Evolutionary conservation across 176 grass and related monocot genomes (phyloP).

Genomic region (Saccharum spontaneum): DNA sequence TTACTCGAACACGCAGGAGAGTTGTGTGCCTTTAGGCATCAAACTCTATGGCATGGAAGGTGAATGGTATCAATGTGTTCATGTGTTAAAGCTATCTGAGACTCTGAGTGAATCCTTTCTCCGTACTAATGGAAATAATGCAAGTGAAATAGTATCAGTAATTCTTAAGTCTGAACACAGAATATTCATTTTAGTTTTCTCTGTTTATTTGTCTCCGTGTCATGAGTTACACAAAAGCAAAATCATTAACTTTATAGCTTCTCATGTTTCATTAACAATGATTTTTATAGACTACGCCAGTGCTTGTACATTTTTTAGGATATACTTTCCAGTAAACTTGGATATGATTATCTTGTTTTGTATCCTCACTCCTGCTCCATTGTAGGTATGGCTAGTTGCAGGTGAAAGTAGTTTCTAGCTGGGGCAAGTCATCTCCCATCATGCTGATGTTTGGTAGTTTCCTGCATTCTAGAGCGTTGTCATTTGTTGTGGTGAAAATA

Average conservation of each 20-base stretch:
- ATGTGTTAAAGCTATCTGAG: not conserved
- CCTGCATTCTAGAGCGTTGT: not conserved
- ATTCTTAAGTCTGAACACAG: slow-evolving; percentile 1
- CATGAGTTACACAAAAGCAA: not conserved
- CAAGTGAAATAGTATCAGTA: not conserved
- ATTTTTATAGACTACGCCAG: not conserved
- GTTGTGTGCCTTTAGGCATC: not conserved
- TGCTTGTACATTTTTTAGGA: not conserved
- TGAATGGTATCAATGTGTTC: not conserved
- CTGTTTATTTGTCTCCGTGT: not conserved
- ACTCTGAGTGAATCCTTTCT: not conserved
- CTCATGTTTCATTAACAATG: not conserved
- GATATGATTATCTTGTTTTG: not conserved
- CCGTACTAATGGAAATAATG: not conserved
- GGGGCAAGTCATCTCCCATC: not conserved
- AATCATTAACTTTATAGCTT: not conserved
- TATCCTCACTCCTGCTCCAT: not conserved
- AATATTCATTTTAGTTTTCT: slow-evolving; percentile 22
- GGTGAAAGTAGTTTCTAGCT: not conserved
- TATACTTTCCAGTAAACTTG: not conserved
- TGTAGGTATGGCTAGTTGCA: slow-evolving; percentile 11
- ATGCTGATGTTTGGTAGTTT: not conserved
- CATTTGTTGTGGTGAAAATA: slow-evolving; percentile 23
- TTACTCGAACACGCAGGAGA: not conserved
- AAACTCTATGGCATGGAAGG: not conserved